Base-by-base conservation (phyloP, 441 rosid species). In the Manihot esculenta region DNA sequence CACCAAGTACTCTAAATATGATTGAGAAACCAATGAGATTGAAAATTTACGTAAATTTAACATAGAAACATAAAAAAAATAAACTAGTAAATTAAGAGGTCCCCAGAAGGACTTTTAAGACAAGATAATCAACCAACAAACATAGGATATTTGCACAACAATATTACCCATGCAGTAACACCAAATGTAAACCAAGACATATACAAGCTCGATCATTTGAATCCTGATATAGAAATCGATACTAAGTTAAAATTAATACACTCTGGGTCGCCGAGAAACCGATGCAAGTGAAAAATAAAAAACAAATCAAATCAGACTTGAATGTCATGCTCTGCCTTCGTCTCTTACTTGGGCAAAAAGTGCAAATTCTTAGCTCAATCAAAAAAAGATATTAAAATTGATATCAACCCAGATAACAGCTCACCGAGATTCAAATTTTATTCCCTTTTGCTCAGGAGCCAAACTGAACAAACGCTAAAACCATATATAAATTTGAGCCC, bases 401-500 rank as follows among this genome's bases (percentile, higher is more conserved):
- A 64, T n/a, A 15, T 13, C 14, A 30, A 60, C 55, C 62, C 49
- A 18, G 47, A 68, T 18, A 68, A 42, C 53, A 66, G 41, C 57
- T 59, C 27, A 55, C 42, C 48, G 27, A 58, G 68, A 75, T 67
- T 73, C 66, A 69, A 70, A 54, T 55, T 48, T 48, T 15, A 18
- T 45, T 20, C 12, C 55, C 50, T 30, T 47, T 72, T 55, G 42
- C 73, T 58, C 70, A 58, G 20, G 66, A 76, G 61, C 78, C 70
- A 66, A 68, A 71, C 75, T 51, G 24, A 73, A 42, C 8, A 64
- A 51, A 65, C 12, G 21, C 51, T 9, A 48, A 69, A 33, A 7
- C 66, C 67, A 54, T 10, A 12, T 20, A 57, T 13, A 50, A 51
- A 60, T 17, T 44, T 13, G 17, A 66, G 10, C 24, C 30, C 0